These are phyloP conservation scores for Sarocladiaceae sp. DNA, from an alignment of 2,329 filamentous ascomycete genomes.

Conservation along the genomic window DNA sequence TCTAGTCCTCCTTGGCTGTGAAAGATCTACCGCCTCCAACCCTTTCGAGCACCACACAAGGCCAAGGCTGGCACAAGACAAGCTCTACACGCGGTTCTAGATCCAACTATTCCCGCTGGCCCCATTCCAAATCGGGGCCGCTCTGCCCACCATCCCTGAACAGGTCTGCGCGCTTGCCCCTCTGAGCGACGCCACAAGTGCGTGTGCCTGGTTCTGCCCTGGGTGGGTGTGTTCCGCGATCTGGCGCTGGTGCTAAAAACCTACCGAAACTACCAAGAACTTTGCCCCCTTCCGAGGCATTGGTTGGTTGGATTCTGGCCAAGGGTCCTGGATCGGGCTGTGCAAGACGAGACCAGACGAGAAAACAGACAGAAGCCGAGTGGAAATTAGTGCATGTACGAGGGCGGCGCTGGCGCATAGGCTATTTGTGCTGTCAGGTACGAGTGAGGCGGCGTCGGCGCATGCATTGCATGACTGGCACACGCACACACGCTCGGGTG, in stretches of 20 bases:
- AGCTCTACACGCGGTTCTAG: not conserved
- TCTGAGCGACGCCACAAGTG: too few relatives aligned
- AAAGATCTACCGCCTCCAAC: too few relatives aligned
- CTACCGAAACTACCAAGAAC: too few relatives aligned
- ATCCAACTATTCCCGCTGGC: not conserved
- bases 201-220: too few relatives aligned
- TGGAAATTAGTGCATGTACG: not conserved
- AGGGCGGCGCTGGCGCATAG: not conserved
- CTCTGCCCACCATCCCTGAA: not conserved
- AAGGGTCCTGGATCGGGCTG: not conserved
- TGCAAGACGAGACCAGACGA: too few relatives aligned
- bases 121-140: not conserved
- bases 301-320: not conserved
- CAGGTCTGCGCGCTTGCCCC: not conserved
- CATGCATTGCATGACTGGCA: too few relatives aligned
- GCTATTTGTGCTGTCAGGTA: not conserved
- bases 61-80: too few relatives aligned
- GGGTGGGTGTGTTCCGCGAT: too few relatives aligned
- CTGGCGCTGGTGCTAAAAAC: too few relatives aligned
- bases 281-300: not conserved
- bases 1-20: not conserved
- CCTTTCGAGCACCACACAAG: too few relatives aligned
- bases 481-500: too few relatives aligned
- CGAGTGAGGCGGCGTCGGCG: not conserved
- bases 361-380: too few relatives aligned